A percentile compares a stretch with the other conserved stretches of the same genome.
Evolutionary conservation across 768 basidiomycete species (phyloP).

Genomic region (Vararia minispora): DNA sequence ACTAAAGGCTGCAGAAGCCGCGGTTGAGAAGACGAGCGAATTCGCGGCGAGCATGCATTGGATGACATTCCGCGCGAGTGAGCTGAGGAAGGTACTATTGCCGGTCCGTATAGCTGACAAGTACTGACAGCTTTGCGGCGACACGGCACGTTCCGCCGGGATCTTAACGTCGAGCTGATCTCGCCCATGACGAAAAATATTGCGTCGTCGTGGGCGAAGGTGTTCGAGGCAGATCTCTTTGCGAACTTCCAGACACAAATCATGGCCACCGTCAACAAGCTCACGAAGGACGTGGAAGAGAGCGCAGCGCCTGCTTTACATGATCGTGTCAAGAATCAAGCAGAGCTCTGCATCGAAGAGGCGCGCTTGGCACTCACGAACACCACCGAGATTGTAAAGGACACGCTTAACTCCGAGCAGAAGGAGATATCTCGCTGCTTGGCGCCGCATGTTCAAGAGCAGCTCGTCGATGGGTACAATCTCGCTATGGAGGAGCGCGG

Average conservation of each 20-base stretch:
- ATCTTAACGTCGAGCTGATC: slow-evolving; percentile 48
- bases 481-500: slow-evolving; percentile 44
- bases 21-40: slow-evolving; percentile 35
- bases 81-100: slow-evolving; percentile 15
- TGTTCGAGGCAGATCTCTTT: slow-evolving; percentile 53
- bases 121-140: slow-evolving; percentile 31
- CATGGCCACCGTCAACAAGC: slow-evolving; percentile 25
- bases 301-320: slow-evolving; percentile 40
- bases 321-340: slow-evolving; percentile 40
- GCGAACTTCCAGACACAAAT: slow-evolving; percentile 31
- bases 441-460: slow-evolving; percentile 42
- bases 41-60: slow-evolving; percentile 49
- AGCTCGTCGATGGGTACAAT: slow-evolving; percentile 41
- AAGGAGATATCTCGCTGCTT: slow-evolving; percentile 50
- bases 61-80: slow-evolving; percentile 47
- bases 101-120: not conserved
- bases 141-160: slow-evolving; percentile 43
- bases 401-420: slow-evolving; percentile 40
- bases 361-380: slow-evolving; percentile 37
- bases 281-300: slow-evolving; percentile 40
- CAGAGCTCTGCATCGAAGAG: slow-evolving; percentile 39
- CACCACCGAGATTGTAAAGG: slow-evolving; percentile 35
- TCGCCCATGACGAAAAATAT: slow-evolving; percentile 49
- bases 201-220: slow-evolving; percentile 43
- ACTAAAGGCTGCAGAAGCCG: slow-evolving; percentile 32